These are phyloP conservation scores for Ophiocytium majus DNA, from an alignment of 352 stramenopile genomes.

Conservation along the genomic window DNA sequence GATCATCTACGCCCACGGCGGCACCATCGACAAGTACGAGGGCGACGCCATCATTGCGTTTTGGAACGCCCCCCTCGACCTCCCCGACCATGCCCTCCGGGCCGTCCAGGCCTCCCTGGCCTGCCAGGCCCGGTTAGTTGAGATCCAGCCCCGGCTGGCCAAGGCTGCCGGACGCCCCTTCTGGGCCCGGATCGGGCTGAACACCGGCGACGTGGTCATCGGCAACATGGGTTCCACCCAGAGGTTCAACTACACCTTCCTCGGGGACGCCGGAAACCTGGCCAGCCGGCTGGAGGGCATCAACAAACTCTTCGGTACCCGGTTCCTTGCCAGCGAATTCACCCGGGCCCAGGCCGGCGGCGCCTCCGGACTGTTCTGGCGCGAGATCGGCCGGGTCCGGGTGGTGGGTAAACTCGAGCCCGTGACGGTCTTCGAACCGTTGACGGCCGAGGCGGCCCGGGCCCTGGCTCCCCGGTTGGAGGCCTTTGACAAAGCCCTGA, in stretches of 20 bases:
- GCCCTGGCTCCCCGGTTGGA: too few relatives aligned
- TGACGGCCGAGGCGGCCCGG: too few relatives aligned
- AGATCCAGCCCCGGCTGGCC: neutral
- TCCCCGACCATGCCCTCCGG: neutral
- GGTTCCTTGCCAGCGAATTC: neutral
- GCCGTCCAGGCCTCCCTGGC: neutral
- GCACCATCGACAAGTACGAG: neutral
- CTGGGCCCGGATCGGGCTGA: neutral
- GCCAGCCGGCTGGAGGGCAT: neutral
- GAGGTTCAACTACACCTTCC: neutral
- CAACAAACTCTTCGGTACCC: neutral
- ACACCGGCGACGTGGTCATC: neutral
- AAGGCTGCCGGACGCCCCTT: neutral
- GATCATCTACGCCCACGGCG: neutral
- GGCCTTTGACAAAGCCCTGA: too few relatives aligned
- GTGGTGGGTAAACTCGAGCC: too few relatives aligned
- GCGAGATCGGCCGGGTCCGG: too few relatives aligned
- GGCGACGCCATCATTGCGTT: conserved; percentile 6
- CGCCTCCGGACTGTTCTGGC: too few relatives aligned
- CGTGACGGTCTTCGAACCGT: too few relatives aligned
- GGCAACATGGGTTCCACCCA: neutral
- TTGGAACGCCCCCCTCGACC: neutral
- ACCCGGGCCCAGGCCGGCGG: too few relatives aligned
- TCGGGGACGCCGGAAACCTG: neutral
- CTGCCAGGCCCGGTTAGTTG: neutral